These are phyloP conservation scores for Globisporangium emineosum DNA, from an alignment of 352 stramenopile species.

Conservation along the genomic window DNA sequence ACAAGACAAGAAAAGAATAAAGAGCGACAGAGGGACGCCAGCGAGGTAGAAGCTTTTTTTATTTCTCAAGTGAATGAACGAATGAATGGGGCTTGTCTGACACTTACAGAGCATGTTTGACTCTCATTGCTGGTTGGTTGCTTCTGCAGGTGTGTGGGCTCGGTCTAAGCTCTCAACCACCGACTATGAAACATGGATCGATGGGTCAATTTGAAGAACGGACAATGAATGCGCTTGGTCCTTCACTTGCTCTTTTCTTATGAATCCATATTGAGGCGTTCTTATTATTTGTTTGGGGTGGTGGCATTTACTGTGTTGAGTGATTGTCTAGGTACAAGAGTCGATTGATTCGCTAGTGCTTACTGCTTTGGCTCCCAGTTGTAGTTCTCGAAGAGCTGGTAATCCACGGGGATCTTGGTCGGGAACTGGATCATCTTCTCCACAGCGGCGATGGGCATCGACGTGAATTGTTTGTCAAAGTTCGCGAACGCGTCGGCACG, in stretches of 20 bases:
- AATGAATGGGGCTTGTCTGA: neutral
- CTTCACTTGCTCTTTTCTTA: neutral
- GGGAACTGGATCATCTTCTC: slow-evolving; percentile 79
- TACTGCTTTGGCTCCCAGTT: slow-evolving; percentile 65
- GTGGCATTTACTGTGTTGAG: neutral
- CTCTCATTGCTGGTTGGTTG: neutral
- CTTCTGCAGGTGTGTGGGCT: neutral
- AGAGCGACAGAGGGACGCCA: neutral
- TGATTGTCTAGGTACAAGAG: neutral
- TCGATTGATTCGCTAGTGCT: neutral
- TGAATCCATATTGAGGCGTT: neutral
- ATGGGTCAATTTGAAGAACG: no score
- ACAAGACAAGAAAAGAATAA: neutral
- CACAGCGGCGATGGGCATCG: slow-evolving; percentile 62
- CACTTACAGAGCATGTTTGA: neutral
- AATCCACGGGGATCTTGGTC: slow-evolving; percentile 72
- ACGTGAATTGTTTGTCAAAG: slow-evolving; percentile 87
- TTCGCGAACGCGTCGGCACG: slow-evolving; percentile 71
- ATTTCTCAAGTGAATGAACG: neutral
- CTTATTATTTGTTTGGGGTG: neutral
- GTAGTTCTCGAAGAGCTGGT: slow-evolving; percentile 86
- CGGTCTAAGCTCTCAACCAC: neutral
- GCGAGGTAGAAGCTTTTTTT: neutral
- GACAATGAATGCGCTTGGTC: neutral
- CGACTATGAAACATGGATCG: neutral